A percentile compares a stretch with the other conserved stretches of the same genome.
Conservation (phyloP, 345 rosid genomes). For the Salix caprea region DNA sequence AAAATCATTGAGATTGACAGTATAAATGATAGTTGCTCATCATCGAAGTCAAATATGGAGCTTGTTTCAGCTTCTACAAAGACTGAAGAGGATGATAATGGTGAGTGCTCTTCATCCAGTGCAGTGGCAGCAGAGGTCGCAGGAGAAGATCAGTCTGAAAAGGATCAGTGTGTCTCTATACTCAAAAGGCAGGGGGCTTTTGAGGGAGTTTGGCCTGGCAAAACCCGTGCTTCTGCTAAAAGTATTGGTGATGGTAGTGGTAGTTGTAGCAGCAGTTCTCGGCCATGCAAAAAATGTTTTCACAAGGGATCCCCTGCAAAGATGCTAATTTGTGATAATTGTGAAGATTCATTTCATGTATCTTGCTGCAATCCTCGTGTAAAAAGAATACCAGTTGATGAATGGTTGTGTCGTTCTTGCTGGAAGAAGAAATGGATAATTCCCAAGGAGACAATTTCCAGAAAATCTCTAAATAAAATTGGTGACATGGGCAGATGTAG, state of each 20-base stretch:
- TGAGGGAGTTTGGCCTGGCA: slow-evolving; percentile 20
- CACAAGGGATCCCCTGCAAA: slow-evolving; percentile 35
- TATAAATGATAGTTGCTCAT: slow-evolving; percentile 63
- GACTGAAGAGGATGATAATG: slow-evolving; percentile 45
- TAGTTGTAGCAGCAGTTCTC: slow-evolving; percentile 29
- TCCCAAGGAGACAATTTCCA: slow-evolving; percentile 27
- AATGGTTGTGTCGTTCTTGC: slow-evolving; percentile 83
- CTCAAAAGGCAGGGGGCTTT: slow-evolving; percentile 36
- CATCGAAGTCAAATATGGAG: slow-evolving; percentile 53
- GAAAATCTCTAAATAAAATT: slow-evolving; percentile 31
- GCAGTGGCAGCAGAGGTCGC: slow-evolving; percentile 26
- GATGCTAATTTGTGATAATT: slow-evolving; percentile 83
- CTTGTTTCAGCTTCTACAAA: slow-evolving; percentile 44
- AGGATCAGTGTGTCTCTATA: slow-evolving; percentile 37
- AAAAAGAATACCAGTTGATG: slow-evolving; percentile 51
- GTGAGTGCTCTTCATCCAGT: slow-evolving; percentile 67
- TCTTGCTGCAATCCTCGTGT: slow-evolving; percentile 57
- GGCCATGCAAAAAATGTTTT: slow-evolving; percentile 65
- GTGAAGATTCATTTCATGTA: slow-evolving; percentile 81
- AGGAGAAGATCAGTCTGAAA: slow-evolving; percentile 36
- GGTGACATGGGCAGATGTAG: slow-evolving; percentile 31
- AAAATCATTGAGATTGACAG: slow-evolving; percentile 46
- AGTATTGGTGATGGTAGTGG: slow-evolving; percentile 27
- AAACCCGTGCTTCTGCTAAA: slow-evolving; percentile 18
- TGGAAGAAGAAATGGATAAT: slow-evolving; percentile 44